These are phyloP conservation scores for Hypoxylon sp. DNA, from an alignment of 2,329 filamentous ascomycete genomes.

Conservation along the genomic window DNA sequence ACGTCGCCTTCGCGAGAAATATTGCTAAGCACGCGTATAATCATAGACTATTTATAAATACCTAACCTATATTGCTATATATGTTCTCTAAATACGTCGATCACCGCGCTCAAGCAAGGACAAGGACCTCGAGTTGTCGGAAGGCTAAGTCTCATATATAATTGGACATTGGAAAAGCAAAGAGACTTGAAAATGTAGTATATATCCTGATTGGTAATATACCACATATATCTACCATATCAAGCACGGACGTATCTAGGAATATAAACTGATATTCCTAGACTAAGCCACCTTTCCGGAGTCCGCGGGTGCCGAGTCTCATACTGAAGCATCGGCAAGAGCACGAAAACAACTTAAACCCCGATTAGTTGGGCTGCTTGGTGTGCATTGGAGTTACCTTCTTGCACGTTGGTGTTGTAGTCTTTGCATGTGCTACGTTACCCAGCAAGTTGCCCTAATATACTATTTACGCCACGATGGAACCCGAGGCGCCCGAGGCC, in stretches of 20 bases:
- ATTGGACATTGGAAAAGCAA: background rate
- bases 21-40: background rate
- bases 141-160: constrained; percentile 6
- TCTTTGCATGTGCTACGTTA: constrained; percentile 14
- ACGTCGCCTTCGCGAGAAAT: background rate
- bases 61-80: no score
- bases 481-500: constrained; percentile 54
- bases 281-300: constrained; percentile 53
- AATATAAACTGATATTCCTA: constrained; percentile 20
- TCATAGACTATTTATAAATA: background rate
- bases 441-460: background rate
- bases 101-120: background rate
- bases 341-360: constrained; percentile 29
- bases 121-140: background rate
- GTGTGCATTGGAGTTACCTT: constrained; percentile 2
- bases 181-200: constrained; percentile 10
- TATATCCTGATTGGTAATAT: constrained; percentile 10
- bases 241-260: background rate
- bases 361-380: background rate
- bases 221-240: background rate
- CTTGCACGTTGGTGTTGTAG: constrained; percentile 3
- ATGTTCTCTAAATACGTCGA: background rate
- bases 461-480: constrained; percentile 35
- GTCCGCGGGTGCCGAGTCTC: constrained; percentile 51
- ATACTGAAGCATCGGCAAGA: constrained; percentile 15